Evolutionary conservation across 495 filamentous ascomycete genomes (phyloP).

Genomic region (Margaritispora aquatica): DNA sequence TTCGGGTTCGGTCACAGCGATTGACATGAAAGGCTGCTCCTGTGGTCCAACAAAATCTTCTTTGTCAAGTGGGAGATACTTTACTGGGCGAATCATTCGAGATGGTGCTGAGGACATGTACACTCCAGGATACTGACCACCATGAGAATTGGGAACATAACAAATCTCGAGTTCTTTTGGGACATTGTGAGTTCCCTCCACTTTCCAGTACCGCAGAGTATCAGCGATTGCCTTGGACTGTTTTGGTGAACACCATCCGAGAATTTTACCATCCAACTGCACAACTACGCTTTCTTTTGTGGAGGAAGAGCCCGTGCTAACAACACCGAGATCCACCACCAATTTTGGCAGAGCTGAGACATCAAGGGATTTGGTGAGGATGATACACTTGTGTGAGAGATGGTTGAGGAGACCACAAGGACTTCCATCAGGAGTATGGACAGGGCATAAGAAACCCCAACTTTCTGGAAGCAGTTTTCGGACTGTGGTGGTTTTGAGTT

Average conservation of each 20-base stretch:
- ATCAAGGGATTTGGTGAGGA: constrained; percentile 66
- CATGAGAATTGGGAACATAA: constrained; percentile 75
- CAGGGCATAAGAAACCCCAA: constrained; percentile 95
- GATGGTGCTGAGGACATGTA: constrained; percentile 85
- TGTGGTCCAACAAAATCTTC: constrained; percentile 85
- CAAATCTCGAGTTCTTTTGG: constrained; percentile 85
- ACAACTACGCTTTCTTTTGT: constrained; percentile 76
- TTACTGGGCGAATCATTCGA: constrained; percentile 86
- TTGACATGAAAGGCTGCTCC: constrained; percentile 98
- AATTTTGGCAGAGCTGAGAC: constrained; percentile 64
- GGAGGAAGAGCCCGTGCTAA: constrained; percentile 63
- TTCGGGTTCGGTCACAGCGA: constrained; percentile 80
- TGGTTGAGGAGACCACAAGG: constrained; percentile 95
- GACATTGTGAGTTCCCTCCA: constrained; percentile 80
- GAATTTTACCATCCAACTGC: constrained; percentile 80
- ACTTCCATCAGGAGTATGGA: constrained; percentile 93
- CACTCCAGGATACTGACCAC: constrained; percentile 90
- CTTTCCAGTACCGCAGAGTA: constrained; percentile 88
- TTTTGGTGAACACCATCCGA: constrained; percentile 84
- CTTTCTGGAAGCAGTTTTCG: constrained; percentile 93
- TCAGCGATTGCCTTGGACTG: constrained; percentile 74
- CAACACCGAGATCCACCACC: constrained; percentile 71
- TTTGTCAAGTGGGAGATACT: constrained; percentile 79
- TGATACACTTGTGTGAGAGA: constrained; percentile 89
- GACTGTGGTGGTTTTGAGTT: constrained; percentile 94